Percentiles rank a stretch among this genome's conserved stretches.
Conservation (phyloP, 169 alveolate species). For the Pseudocohnilembus persalinus region DNA sequence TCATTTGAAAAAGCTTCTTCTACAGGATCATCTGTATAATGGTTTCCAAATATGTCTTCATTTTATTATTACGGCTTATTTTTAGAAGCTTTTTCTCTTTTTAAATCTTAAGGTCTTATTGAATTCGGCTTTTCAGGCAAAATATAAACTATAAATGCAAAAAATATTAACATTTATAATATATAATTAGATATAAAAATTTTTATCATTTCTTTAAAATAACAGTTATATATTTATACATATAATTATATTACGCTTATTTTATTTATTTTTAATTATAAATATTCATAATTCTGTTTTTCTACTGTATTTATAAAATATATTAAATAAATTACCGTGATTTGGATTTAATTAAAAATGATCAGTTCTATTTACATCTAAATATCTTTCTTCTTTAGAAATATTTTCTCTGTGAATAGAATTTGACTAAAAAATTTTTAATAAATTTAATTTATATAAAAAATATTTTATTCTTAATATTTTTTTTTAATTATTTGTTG, state of each 20-base stretch:
- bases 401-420: slow-evolving; percentile 35
- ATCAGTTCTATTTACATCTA: slow-evolving; percentile 41
- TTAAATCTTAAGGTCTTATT: slow-evolving; percentile 23
- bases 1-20: slow-evolving; percentile 50
- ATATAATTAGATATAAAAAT: too few relatives aligned
- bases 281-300: neutral
- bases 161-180: too few relatives aligned
- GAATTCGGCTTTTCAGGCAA: slow-evolving; percentile 45
- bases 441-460: too few relatives aligned
- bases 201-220: too few relatives aligned
- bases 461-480: too few relatives aligned
- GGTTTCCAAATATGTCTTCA: slow-evolving; percentile 45
- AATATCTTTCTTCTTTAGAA: slow-evolving; percentile 32
- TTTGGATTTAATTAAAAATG: slow-evolving; percentile 43
- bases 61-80: slow-evolving; percentile 9
- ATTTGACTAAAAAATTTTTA: neutral
- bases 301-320: neutral
- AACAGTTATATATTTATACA: too few relatives aligned
- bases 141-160: slow-evolving; percentile 21
- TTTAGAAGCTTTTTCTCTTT: slow-evolving; percentile 25
- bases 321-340: slow-evolving; percentile 8
- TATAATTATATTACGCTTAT: too few relatives aligned
- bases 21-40: slow-evolving; percentile 49
- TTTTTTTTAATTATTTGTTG: neutral
- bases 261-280: neutral